A percentile compares a stretch with the other conserved stretches of the same genome.
phyloP scores from a whole-genome alignment of 2,329 filamentous ascomycete genomes.

The Talaromyces sp. region DNA sequence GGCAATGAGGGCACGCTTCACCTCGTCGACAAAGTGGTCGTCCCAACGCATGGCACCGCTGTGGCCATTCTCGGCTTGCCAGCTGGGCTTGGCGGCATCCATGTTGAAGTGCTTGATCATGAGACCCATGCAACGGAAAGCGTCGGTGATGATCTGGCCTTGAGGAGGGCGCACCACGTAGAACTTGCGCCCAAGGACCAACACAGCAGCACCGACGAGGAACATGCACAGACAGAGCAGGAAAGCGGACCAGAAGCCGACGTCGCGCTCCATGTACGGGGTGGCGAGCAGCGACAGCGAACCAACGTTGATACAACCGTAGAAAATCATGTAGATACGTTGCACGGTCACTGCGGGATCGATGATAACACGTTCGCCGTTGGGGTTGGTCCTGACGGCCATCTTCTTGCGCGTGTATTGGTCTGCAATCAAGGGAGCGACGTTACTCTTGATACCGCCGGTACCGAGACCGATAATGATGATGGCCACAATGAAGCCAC shows the following conservation, averaged over 20 bases:
- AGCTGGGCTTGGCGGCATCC: conserved; percentile 62
- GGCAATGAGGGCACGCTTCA: conserved; percentile 59
- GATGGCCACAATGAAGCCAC: conserved; percentile 51
- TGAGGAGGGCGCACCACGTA: conserved; percentile 48
- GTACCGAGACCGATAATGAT: conserved; percentile 62
- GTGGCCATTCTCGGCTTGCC: conserved; percentile 49
- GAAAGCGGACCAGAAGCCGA: conserved; percentile 63
- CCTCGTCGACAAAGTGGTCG: conserved; percentile 65
- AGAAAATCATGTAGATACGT: conserved; percentile 69
- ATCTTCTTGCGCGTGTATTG: conserved; percentile 57
- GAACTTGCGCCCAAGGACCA: conserved; percentile 41
- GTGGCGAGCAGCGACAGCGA: conserved; percentile 62
- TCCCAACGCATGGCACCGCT: conserved; percentile 52
- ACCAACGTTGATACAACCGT: conserved; percentile 69
- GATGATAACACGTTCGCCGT: conserved; percentile 55
- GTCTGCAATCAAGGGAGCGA: conserved; percentile 56
- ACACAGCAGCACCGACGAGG: conserved; percentile 52
- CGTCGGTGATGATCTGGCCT: conserved; percentile 60
- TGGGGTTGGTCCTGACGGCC: conserved; percentile 37
- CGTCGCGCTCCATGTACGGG: conserved; percentile 60
- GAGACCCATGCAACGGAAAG: conserved; percentile 58
- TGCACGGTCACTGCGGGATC: conserved; percentile 62
- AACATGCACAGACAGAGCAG: conserved; percentile 59
- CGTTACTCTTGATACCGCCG: conserved; percentile 31
- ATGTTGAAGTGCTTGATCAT: conserved; percentile 46